Evolutionary conservation across 73 alveolate genomes (phyloP), one percentile per base, ranked within the genome.

Genomic region (Stentor roeselii): DNA sequence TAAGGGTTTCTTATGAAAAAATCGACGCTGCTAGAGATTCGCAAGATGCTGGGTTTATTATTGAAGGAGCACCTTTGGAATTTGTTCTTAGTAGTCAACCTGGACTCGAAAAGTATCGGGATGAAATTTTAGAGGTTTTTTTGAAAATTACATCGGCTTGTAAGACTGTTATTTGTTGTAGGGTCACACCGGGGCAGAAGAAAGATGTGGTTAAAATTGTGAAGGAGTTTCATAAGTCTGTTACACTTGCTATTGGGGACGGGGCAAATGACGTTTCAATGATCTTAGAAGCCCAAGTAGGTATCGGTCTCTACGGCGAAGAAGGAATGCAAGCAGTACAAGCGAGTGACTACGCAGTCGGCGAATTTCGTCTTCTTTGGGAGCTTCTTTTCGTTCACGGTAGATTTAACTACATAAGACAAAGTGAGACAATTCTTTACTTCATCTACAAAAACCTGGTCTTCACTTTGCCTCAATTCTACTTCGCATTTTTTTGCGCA

Each of bases 191-290:
- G 0, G 90, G 90, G 84, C 95, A 97, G 86, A 97, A 97, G 86
- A 95, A 98, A 32, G 97, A 95, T 83, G 96, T 97, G 35, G 99
- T 97, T 27, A 83, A 90, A 86, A 86, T 92, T 74, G 95, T 92
- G 42, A 97, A 94, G 87, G 90, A 96, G 96, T 92, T 82, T 36
- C 50, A 75, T 4, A 83, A 83, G 40, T 11, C 75, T 6, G 84
- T 87, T 3, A 95, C 99, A 21, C 83, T 97, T 37, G 99, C 99
- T 0, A 95, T 97, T 38, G 99, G 99, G 2, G 99, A 97, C 85
- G 99, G 99, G 21, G 99, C 99, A 4, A 97, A 97, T 85, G 99
- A 97, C 90, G 99, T 96, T 0, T 91, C 92, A 89, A 97, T 97
- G 99, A 96, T 97, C 36, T 60, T 41, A 21, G 86, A 80, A 80